These are phyloP conservation scores for Sphenostylis stenocarpa DNA, from an alignment of 306 rosid species.

Conservation along the genomic window DNA sequence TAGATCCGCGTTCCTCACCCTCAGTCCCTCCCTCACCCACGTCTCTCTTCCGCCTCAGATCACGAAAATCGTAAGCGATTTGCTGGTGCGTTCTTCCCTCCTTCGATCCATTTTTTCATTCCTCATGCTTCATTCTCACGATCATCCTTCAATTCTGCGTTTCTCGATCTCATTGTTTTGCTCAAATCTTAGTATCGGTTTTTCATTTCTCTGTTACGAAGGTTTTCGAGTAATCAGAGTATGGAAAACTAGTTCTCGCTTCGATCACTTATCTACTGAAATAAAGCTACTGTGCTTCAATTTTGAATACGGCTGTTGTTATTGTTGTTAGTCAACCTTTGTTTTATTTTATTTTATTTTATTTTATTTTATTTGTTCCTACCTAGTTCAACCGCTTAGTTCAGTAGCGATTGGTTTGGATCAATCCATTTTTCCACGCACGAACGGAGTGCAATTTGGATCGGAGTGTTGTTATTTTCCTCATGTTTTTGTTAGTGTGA, in stretches of 20 bases:
- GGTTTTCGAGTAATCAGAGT: neutral
- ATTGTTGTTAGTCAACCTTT: neutral
- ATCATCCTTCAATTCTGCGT: neutral
- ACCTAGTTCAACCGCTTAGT: conserved; percentile 11
- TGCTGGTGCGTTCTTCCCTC: conserved; percentile 37
- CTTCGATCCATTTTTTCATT: conserved; percentile 42
- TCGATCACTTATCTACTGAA: conserved; percentile 30
- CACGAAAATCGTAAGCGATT: conserved; percentile 35
- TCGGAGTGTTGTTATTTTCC: neutral
- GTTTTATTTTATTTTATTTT: neutral
- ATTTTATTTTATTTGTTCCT: neutral
- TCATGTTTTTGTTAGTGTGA: neutral
- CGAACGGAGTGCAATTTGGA: conserved; percentile 6
- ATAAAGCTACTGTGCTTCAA: neutral
- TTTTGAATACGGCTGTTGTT: neutral
- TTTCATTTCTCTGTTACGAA: neutral
- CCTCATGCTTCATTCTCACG: conserved; percentile 30
- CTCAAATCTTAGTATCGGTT: neutral
- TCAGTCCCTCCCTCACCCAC: conserved; percentile 35
- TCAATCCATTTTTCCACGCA: neutral
- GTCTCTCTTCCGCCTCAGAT: conserved; percentile 54
- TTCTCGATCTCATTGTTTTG: conserved; percentile 28
- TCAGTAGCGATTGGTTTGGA: conserved; percentile 30
- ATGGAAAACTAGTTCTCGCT: neutral
- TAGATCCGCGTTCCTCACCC: conserved; percentile 38